Evolutionary conservation across 768 basidiomycete species (phyloP).

Genomic region (Phylloporus sp.): DNA sequence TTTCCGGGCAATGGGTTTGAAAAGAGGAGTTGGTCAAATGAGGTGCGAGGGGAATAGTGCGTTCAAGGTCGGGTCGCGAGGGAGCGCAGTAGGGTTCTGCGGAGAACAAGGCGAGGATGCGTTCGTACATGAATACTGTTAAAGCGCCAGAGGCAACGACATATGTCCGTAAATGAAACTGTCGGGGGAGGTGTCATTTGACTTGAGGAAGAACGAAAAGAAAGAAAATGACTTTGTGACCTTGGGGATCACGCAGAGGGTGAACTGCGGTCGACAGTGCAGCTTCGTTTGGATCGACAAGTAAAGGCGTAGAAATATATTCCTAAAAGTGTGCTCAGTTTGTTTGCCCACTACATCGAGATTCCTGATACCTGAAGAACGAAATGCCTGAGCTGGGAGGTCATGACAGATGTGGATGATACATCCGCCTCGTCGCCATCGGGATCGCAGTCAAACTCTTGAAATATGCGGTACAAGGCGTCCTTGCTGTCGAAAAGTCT

Average conservation of each 20-base stretch:
- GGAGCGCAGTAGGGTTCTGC: slow-evolving; percentile 61
- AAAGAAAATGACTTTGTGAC: slow-evolving; percentile 51
- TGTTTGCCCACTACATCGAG: slow-evolving; percentile 1
- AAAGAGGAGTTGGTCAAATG: slow-evolving; percentile 94
- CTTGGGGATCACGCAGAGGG: slow-evolving; percentile 30
- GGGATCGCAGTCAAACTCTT: slow-evolving; percentile 65
- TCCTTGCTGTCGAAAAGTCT: slow-evolving; percentile 79
- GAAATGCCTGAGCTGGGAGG: slow-evolving; percentile 90
- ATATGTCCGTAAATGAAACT: slow-evolving; percentile 96
- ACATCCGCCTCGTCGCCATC: slow-evolving; percentile 46
- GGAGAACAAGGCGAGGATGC: slow-evolving; percentile 86
- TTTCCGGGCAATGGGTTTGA: slow-evolving; percentile 63
- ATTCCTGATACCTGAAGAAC: slow-evolving; percentile 73
- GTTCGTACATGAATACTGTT: slow-evolving; percentile 73
- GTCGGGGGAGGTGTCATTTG: slow-evolving; percentile 14
- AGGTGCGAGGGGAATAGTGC: slow-evolving; percentile 41
- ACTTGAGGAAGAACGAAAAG: not conserved
- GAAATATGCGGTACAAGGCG: slow-evolving; percentile 67
- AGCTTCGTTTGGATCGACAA: slow-evolving; percentile 63
- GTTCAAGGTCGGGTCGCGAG: slow-evolving; percentile 21
- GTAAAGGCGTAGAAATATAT: slow-evolving; percentile 72
- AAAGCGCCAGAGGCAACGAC: slow-evolving; percentile 74
- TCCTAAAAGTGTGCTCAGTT: slow-evolving; percentile 48
- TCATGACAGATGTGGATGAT: slow-evolving; percentile 54
- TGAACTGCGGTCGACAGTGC: slow-evolving; percentile 18